Base-by-base conservation (phyloP, 2,329 filamentous ascomycete species). In the Myriangium duriaei region DNA sequence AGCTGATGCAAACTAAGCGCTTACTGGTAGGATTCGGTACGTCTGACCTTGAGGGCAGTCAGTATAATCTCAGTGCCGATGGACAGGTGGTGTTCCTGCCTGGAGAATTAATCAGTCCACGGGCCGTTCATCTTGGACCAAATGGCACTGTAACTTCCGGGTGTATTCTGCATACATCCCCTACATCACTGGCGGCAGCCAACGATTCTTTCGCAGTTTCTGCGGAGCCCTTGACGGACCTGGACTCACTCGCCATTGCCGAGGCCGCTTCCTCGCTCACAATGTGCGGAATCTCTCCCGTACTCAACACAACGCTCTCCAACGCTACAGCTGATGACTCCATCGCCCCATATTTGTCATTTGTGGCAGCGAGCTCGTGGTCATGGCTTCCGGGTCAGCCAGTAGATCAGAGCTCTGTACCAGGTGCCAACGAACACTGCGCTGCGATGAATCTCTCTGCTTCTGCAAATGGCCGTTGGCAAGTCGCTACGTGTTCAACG, bases 381-480 rank as follows among this genome's bases (percentile, higher is more conserved):
- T 68, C 72, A 13, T 81, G 75, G 74, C 69, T 65, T 2, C 52
- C 61, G 0, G 63, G 63, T 9, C 63, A 80, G 51, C 76, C 76
- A 1, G 49, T 54, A 19, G 72, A 72, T 42, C 56, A 54, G 24
- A 26, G 21, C 21, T 62, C 62, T 3, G 45, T 50, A 7, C 43
- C 47, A 4, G 48, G 49, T 5, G 42, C 38, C 15, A 28, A 47
- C 12, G 45, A 52, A 4, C 69, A 72, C 37, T 81, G 77, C 51
- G 73, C 74, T 10, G 60, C 69, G 5, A 61, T 75, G 44, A 63
- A 70, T 43, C 43, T 49, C 15, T 59, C 62, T 2, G 58, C 63
- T 1, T 40, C 54, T 2, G 28, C 36, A 10, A 9, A 26, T 11
- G 73, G 72, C n/a, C 68, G 62, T 40, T 81, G 76, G 76, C 60